Evolutionary conservation across 345 rosid genomes (phyloP), one percentile per base, ranked within the genome.

Genomic region (Rhizophora apiculata): DNA sequence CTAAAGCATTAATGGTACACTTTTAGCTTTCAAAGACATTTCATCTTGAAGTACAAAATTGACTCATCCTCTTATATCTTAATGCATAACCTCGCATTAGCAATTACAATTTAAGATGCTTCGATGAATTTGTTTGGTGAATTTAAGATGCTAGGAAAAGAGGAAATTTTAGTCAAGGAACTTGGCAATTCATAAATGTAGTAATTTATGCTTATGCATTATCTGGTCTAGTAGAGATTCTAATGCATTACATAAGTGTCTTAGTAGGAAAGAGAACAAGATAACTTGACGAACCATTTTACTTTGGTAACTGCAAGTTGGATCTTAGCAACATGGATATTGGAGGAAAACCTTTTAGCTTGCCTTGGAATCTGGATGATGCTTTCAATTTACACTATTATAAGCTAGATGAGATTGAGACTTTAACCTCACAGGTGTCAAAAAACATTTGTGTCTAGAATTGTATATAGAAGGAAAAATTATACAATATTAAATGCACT

Each of bases 121-220:
- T 72, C 86, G 70, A 76, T 80, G 64, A 89, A 88, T 78, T 81
- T 92, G 95, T 88, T 87, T 76, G 80, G 83, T 63, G 85, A 86
- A n/a, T n/a, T n/a, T n/a, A 80, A 83, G 86, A 62, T 77, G 75
- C 73, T 71, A 67, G 73, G 87, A 87, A 61, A 75, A 73, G 70
- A 61, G 24, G 69, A 82, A 82, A n/a, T 84, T 84, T 48, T 64
- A 68, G 67, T 72, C 52, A 75, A 79, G 67, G 81, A 81, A 60
- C n/a, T 68, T 79, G 61, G 78, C 87, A n/a, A 68, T 78, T 62
- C 78, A 78, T 79, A 84, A 85, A 63, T 82, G 85, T 63, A 56
- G 74, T 83, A 84, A 86, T 85, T 74, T 82, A 83, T 21, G 84
- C 81, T 27, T 70, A 80, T 75, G 85, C 84, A 10, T 52, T 85